Evolutionary conservation across 108 stramenopile species (phyloP).

Genomic region (Hondaea fermentalgiana): DNA sequence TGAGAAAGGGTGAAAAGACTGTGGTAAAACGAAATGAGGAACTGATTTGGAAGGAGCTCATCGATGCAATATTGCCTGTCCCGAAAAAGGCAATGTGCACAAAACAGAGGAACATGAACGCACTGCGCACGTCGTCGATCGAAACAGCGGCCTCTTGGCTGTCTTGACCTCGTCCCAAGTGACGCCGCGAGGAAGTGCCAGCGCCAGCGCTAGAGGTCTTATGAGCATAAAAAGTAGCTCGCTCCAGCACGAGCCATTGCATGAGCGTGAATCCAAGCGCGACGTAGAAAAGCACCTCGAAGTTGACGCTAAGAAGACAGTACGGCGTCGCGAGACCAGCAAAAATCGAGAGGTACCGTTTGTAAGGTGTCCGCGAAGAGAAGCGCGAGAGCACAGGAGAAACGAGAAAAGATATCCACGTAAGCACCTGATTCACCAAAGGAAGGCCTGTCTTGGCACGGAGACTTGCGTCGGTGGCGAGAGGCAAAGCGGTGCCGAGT

Average conservation of each 20-base stretch:
- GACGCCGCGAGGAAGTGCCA: not conserved
- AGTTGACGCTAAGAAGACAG: not conserved
- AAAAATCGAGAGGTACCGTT: not conserved
- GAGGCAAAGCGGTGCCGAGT: not conserved
- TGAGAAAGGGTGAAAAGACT: not conserved
- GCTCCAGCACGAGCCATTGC: not conserved
- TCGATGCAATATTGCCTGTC: conserved; percentile 10
- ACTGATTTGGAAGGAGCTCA: conserved; percentile 8
- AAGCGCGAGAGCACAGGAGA: not conserved
- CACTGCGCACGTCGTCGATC: not conserved
- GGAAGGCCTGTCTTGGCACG: not conserved
- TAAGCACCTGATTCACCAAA: not conserved
- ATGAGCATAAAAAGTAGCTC: not conserved
- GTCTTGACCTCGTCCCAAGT: too few species aligned
- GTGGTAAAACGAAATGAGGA: not conserved
- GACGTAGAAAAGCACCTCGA: not conserved
- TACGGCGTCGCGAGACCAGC: not conserved
- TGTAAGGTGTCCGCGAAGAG: not conserved
- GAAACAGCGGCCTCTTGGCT: not conserved
- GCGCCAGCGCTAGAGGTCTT: not conserved
- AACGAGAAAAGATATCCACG: not conserved
- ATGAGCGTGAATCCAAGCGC: not conserved
- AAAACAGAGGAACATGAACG: not conserved
- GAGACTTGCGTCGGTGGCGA: not conserved
- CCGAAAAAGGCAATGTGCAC: conserved; percentile 20